Conservation (phyloP, 257 asterid genomes). For the Schizonepeta tenuifolia region DNA sequence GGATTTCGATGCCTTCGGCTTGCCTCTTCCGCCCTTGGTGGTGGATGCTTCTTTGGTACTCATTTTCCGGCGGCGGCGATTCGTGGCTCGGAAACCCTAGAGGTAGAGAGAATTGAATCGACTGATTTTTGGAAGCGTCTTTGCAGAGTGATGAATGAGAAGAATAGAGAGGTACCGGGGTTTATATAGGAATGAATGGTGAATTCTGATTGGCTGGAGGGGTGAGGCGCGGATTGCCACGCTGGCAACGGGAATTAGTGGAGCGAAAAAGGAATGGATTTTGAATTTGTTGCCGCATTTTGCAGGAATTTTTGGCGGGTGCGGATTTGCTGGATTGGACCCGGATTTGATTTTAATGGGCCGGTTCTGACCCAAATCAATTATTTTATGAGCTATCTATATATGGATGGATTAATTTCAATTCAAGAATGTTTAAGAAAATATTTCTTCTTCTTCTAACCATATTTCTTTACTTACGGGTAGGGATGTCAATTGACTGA, state of each 20-base stretch:
- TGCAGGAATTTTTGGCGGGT: constrained; percentile 30
- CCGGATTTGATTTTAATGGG: not conserved
- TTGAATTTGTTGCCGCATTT: constrained; percentile 8
- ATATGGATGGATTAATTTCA: not conserved
- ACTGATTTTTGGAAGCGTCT: not conserved
- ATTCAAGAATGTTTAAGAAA: not conserved
- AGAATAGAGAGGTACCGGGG: not conserved
- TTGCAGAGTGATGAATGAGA: not conserved
- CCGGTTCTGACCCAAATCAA: not conserved
- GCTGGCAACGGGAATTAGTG: constrained; percentile 33
- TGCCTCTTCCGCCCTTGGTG: constrained; percentile 64
- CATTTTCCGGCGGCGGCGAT: constrained; percentile 36
- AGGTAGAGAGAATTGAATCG: not conserved
- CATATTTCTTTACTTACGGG: no score
- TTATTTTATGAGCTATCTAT: not conserved
- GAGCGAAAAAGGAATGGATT: constrained; percentile 23
- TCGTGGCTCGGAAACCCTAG: constrained; percentile 34
- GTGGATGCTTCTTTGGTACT: constrained; percentile 44
- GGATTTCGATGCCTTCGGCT: constrained; percentile 51
- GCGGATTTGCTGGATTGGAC: constrained; percentile 23
- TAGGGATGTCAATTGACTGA: no score
- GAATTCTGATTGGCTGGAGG: constrained; percentile 45
- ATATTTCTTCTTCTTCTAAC: no score
- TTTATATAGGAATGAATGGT: constrained; percentile 26
- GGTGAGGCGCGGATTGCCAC: constrained; percentile 46